Percentiles rank a stretch among this genome's conserved stretches.
Evolutionary conservation across 2,329 filamentous ascomycete species (phyloP).

Genomic region (Grosmannia huntii): DNA sequence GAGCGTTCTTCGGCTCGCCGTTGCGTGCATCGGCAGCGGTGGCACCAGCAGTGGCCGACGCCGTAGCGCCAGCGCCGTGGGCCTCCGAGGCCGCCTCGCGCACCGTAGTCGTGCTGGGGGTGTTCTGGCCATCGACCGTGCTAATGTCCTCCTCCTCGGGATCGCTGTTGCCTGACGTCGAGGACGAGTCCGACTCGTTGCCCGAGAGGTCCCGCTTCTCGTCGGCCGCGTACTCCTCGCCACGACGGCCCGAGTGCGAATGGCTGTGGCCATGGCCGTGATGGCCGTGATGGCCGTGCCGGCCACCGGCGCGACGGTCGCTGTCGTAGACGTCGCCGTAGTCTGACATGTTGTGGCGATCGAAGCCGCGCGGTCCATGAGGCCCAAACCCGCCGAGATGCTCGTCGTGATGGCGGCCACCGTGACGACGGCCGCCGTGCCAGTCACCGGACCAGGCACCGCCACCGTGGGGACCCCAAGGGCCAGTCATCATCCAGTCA

Average conservation of each 20-base stretch:
- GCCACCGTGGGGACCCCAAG: constrained; percentile 8
- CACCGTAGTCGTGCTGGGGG: constrained; percentile 19
- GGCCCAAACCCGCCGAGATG: constrained; percentile 9
- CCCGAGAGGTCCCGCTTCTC: constrained; percentile 3
- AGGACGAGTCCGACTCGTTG: not conserved
- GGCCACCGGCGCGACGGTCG: not conserved
- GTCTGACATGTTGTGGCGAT: not conserved
- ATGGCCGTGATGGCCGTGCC: not conserved
- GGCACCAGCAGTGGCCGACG: not conserved
- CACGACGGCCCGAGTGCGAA: constrained; percentile 6
- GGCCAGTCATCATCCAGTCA: not conserved
- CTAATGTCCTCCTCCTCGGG: constrained; percentile 8
- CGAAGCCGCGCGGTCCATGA: constrained; percentile 4
- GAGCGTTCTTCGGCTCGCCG: not conserved
- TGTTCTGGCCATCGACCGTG: constrained; percentile 18
- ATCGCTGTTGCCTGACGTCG: not conserved
- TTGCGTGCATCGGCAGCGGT: not conserved
- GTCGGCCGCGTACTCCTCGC: not conserved
- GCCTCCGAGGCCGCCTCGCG: constrained; percentile 10
- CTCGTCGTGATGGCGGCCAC: constrained; percentile 1
- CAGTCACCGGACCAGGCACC: not conserved
- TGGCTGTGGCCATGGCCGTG: not conserved
- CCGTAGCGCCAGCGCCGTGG: not conserved
- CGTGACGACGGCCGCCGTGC: not conserved
- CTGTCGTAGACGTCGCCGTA: not conserved